Evolutionary conservation across 148 eudicot genomes (phyloP), one percentile per base, ranked within the genome.

Genomic region (Fagopyrum esculentum): DNA sequence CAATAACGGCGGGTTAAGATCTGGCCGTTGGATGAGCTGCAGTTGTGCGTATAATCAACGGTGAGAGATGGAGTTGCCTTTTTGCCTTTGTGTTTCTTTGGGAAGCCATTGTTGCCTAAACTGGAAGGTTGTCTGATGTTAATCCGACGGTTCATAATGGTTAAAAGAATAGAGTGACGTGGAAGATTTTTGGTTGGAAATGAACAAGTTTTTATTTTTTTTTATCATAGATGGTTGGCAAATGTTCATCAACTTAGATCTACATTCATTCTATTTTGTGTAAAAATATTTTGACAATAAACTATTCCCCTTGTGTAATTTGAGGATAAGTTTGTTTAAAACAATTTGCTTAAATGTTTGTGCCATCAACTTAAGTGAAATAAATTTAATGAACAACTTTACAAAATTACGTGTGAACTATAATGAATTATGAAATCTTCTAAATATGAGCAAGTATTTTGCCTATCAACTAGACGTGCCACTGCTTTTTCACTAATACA

Each of bases 21-120:
- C 54, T 11, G 74, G 19, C 74, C 74, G 74, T 71, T 71, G 55
- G 55, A 71, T 71, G 35, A 46, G 51, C 10, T 71, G 74, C 74
- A 49, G 52, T 46, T 71, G 74, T 17, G 17, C 43, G 74, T 11
- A 8, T 22, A 71, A 49, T 71, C 30, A 46, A 71, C 74, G 74
- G 74, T 40, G 19, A 46, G 16, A 71, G 74, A 71, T 71, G 55
- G 43, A 35, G 1, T 6, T 43, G 46, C 71, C 46, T 66, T 66
- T 71, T 30, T 17, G 68, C 43, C 68, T 61, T 22, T 57, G 30
- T 57, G 30, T 57, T 17, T 57, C 63, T 19, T 43, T 10, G 68
- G 63, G 68, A 29, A 29, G 68, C 40, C 68, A 17, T 17, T 40
- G 48, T 70, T 44, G 35, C 74, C 74, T 16, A 71, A 46, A 45